Conservation (phyloP, 495 filamentous ascomycete species). For the Neurospora africana region DNA sequence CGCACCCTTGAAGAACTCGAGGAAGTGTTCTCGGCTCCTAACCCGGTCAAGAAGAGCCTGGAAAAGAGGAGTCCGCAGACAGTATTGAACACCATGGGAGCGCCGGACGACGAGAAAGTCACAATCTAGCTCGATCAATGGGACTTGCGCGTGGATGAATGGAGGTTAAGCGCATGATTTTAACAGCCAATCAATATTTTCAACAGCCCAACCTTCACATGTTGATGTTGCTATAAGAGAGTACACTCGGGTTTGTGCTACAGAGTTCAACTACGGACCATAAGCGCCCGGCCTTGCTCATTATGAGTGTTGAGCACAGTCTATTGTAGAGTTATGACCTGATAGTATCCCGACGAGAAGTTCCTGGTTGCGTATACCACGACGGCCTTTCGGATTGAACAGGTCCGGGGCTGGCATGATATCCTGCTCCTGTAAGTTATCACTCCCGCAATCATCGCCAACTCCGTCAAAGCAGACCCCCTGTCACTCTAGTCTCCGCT, state of each 20-base stretch:
- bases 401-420: background rate
- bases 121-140: background rate
- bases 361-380: background rate
- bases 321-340: background rate
- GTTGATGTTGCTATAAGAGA: background rate
- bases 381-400: background rate
- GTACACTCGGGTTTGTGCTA: background rate
- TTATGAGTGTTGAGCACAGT: background rate
- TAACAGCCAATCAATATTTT: background rate
- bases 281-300: background rate
- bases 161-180: background rate
- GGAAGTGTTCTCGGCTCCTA: slow-evolving; percentile 49
- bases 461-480: background rate
- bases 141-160: background rate
- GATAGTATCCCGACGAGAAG: background rate
- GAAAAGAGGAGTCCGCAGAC: slow-evolving; percentile 32
- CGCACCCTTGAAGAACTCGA: slow-evolving; percentile 60
- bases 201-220: background rate
- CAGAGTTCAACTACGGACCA: background rate
- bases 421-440: background rate
- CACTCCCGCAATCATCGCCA: background rate
- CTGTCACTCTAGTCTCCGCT: background rate
- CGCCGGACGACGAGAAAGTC: slow-evolving; percentile 17
- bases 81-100: slow-evolving; percentile 29
- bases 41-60: slow-evolving; percentile 45